Evolutionary conservation across 306 rosid genomes (phyloP).

Genomic region (Purshia tridentata): DNA sequence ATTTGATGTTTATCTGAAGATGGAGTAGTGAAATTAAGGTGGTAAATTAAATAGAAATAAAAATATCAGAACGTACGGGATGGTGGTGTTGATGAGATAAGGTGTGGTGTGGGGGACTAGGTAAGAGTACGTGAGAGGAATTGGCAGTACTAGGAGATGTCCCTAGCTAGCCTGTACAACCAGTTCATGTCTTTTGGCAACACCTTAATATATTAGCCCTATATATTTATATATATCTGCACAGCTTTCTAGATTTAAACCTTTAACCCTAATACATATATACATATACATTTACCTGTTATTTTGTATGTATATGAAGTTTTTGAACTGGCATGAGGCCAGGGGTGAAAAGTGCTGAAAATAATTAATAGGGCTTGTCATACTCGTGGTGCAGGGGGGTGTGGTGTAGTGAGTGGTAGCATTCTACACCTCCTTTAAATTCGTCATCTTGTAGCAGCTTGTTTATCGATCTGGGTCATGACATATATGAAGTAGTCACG

Average conservation of each 20-base stretch:
- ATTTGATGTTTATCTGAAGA: no score
- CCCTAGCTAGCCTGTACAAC: constrained; percentile 15
- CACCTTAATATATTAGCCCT: no score
- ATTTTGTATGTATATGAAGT: neutral
- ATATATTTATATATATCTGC: neutral
- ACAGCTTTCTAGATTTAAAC: neutral
- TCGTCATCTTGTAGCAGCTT: constrained; percentile 45
- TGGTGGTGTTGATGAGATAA: no score
- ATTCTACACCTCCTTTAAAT: constrained; percentile 39
- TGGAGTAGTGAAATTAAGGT: no score
- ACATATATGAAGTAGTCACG: constrained; percentile 40
- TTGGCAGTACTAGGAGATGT: no score
- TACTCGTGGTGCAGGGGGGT: neutral
- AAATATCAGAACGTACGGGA: neutral
- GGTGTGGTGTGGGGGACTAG: neutral
- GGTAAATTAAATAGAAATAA: neutral
- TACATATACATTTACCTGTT: neutral
- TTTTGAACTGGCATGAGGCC: neutral
- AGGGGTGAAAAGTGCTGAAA: neutral
- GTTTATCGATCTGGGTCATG: constrained; percentile 28
- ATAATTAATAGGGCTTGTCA: constrained; percentile 32
- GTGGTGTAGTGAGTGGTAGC: constrained; percentile 48
- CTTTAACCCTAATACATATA: no score
- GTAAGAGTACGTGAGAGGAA: neutral
- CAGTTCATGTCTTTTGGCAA: constrained; percentile 27